phyloP scores from a whole-genome alignment of 2,329 filamentous ascomycete genomes.

The Microsporum audouinii region DNA sequence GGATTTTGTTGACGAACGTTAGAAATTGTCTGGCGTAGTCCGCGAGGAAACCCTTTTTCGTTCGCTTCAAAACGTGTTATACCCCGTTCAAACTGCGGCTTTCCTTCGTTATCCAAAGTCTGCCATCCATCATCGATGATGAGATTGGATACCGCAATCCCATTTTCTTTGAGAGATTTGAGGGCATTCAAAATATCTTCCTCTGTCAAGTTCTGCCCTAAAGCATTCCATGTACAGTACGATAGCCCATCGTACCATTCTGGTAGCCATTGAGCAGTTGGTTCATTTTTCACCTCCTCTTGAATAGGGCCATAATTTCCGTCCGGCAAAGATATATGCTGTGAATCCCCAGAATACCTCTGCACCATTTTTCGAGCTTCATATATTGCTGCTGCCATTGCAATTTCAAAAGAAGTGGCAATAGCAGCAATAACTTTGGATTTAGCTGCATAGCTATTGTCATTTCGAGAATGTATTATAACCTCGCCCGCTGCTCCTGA shows the following conservation, averaged over 20 bases:
- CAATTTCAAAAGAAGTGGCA: constrained; percentile 60
- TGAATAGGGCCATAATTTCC: not conserved
- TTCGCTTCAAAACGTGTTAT: constrained; percentile 86
- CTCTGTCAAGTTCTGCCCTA: constrained; percentile 73
- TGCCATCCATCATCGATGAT: constrained; percentile 99
- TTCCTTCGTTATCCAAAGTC: constrained; percentile 50
- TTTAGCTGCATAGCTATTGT: constrained; percentile 45
- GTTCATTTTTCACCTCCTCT: constrained; percentile 38
- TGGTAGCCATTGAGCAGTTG: constrained; percentile 56
- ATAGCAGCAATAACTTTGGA: constrained; percentile 59
- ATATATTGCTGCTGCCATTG: constrained; percentile 73
- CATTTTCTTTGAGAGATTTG: constrained; percentile 55
- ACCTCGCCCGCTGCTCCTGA: constrained; percentile 56
- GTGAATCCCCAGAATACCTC: constrained; percentile 17
- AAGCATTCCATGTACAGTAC: constrained; percentile 93
- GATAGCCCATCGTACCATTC: constrained; percentile 88
- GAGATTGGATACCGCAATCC: constrained; percentile 68
- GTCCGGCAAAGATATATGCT: constrained; percentile 4
- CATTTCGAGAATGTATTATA: constrained; percentile 59
- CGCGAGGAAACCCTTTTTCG: constrained; percentile 62
- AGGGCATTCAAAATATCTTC: constrained; percentile 67
- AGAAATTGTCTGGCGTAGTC: constrained; percentile 59
- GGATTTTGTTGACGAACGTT: constrained; percentile 59
- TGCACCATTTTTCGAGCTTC: constrained; percentile 60
- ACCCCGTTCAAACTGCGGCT: constrained; percentile 41